Base-by-base conservation (phyloP, 345 rosid species). In the Crucihimalaya himalaica region DNA sequence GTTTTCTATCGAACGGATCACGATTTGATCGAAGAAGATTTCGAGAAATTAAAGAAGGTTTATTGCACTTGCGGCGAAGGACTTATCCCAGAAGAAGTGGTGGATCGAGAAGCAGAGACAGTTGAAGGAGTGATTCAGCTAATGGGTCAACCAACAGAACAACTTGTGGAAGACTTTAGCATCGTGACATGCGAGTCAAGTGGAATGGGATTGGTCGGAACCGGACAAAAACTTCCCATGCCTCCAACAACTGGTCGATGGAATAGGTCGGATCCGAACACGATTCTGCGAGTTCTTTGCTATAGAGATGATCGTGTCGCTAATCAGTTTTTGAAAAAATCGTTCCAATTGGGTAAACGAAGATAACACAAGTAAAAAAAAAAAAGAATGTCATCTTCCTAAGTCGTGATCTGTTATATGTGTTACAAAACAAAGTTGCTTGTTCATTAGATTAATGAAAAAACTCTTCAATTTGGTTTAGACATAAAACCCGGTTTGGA, bases 181-280 rank as follows among this genome's bases (percentile, higher is more conserved):
- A 82, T 81, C 14, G 70, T 87, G 51, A 82, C 82, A 1, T 68
- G 89, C 23, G 93, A 89, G 80, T 81, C 90, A 50, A 87, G 84
- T 8, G 89, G 87, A 0, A 60, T 71, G 5, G 89, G 86, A 8
- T 29, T 79, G 21, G 53, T 78, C 2, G 82, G 84, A 4, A 19
- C 79, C 1, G 88, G 90, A 9, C 89, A 86, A 14, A 91, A 83
- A 60, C 80, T 87, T 15, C 90, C 87, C 9, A 83, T 94, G 90
- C 96, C 95, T 4, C 95, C 90, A 0, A 86, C 89, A 25, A 89
- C 94, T 5, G 97, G 92, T 39, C 63, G 83, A 66, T 93, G 97
- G 97, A 83, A 84, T 59, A 78, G 87, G 69, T 76, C 92, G 5
- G 96, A 91, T 85, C 98, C 97, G 0, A 93, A 91, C 77, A 89